Base-by-base conservation (phyloP, 352 stramenopile genomes). In the Globisporangium okanoganense region DNA sequence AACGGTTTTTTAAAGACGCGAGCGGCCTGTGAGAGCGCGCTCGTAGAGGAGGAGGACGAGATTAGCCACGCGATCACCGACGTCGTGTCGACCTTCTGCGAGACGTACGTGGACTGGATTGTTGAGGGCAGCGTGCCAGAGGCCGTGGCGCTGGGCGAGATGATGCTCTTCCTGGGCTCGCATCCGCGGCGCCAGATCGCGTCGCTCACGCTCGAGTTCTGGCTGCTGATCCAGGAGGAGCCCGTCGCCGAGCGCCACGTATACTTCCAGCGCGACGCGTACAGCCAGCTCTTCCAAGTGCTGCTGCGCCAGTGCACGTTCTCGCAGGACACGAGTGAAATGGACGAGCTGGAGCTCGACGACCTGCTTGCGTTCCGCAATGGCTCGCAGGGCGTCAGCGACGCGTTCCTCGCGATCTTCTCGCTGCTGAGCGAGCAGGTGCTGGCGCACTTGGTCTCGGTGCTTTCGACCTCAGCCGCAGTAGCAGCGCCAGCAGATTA, bases 201-300 rank as follows among this genome's bases (percentile, higher is more conserved):
- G 25, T 88, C 78, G 13, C 68, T 91, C 31, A 88, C 82, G 22
- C 69, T 91, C 2, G 82, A 91, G 57, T 91, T 91, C 56, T 91
- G 82, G 82, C 56, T 88, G 5, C 54, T 89, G 1, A 75, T 88
- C 41, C 77, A 88, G 44, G 82, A 89, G n/a, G 76, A 85, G 40
- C 76, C 79, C n/a, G 79, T 91, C 5, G 69, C 66, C 12, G 75
- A 76, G 35, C 79, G 82, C 9, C 59, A 74, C 45, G 45, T 60
- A 0, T 91, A 82, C 65, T 89, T 78, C 64, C 73, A 82, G 62
- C 69, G 69, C 18, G 73, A 87, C 33, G 78, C 77, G 1, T 91
- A 85, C 48, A 44, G 75, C 24, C 73, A 69, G 18, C 70, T 91
- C 31, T 75, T 88, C 58, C 68, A 85, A 24, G 74, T 88, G 25